Evolutionary conservation across 1,284 basidiomycete genomes (phyloP), one percentile per base, ranked within the genome.

Genomic region (Sanguinoderma infundibulare): DNA sequence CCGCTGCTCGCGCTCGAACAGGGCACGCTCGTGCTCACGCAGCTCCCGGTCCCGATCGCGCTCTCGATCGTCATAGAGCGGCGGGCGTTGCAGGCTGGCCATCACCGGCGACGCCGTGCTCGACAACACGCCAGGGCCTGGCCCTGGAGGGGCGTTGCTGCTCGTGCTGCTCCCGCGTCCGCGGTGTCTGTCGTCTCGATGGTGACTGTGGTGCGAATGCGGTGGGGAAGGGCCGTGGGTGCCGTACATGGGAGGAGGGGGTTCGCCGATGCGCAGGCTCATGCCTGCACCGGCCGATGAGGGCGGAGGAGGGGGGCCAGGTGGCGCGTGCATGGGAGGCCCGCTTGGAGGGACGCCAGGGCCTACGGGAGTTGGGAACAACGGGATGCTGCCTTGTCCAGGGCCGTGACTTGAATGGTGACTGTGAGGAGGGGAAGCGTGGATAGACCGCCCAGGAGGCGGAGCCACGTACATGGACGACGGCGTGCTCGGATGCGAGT

Each of bases 231-330:
- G 57, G 2, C 50, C 58, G 52, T 50, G 59, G 44, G 34, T 56
- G 57, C 67, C 69, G 66, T 74, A 75, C 72, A 75, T 75, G 9
- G 70, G 63, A 35, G 49, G 20, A 3, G 74, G 72, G 0, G 71
- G 74, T 44, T 75, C 75, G 40, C 67, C 66, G 35, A 69, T 56
- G 51, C 59, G 66, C 57, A 68, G 38, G 57, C 68, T 44, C 59
- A 63, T 57, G 17, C 57, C 15, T n/a, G n/a, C n/a, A 6, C 46
- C 46, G 39, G n/a, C n/a, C 39, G 39, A 40, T 5, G 42, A 46
- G 28, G 53, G 8, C 22, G 59, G 55, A 7, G 56, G 65, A n/a
- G 60, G n/a, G n/a, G n/a, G 61, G 7, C 60, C 64, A n/a, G 61
- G 50, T 34, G 63, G 66, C 14, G 61, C 39, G n/a, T 61, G 60